Base-by-base conservation (phyloP, 2,329 filamentous ascomycete genomes). In the Fusarium sp. region DNA sequence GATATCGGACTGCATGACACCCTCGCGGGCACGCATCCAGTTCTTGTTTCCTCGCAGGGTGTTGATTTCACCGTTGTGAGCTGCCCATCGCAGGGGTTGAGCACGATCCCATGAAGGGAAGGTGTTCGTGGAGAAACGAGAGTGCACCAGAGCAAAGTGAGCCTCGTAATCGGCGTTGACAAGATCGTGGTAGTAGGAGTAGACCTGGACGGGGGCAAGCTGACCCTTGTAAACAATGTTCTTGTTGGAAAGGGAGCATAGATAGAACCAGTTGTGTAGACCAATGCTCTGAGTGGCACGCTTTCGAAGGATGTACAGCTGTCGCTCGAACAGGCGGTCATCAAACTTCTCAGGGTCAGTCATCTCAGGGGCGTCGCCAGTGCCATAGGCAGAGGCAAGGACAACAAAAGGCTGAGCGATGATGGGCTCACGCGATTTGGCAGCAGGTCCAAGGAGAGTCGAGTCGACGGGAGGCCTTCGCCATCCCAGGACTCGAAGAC, bases 161-260 rank as follows among this genome's bases (percentile, higher is more conserved):
- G 91, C 94, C 84, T 98, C 93, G 80, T 97, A 98, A 79, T 98
- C 95, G 71, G 97, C 95, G 73, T 96, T 97, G 72, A 97, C 92
- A 78, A 98, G 83, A 83, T 98, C 95, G 80, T 97, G 93, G 82
- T 97, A 98, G 84, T 98, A 98, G 78, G 96, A 92, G 82, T 98
- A 98, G 52, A 98, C 95, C 84, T 98, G 95, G 30, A 95, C 89
- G 23, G 95, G 95, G 44, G 95, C 92, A 71, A 98, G 85, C 80
- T 98, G 96, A 68, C 95, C 95, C 87, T 98, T 98, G 87, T 98
- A 98, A 63, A 98, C 93, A 82, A 98, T 98, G 84, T 98, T 98
- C 83, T 94, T 94, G 89, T 97, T 97, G 80, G 90, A 96, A 71
- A 98, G 83, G 49, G 94, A 97, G 86, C 95, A 98, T 61, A 98